phyloP scores from a whole-genome alignment of 805 yeast species.

The Candida koratica region DNA sequence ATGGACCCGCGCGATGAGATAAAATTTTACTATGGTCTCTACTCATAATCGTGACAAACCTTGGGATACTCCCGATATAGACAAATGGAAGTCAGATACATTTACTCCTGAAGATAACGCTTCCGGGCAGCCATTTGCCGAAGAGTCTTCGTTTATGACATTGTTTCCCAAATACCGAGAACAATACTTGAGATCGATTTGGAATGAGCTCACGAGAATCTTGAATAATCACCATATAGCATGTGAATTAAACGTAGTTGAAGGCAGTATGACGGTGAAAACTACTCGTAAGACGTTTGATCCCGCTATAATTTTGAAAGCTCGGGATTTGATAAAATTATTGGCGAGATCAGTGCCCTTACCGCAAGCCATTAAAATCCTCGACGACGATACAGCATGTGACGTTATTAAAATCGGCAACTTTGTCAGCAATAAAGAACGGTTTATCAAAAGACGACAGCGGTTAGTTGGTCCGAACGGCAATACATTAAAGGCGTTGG shows the following conservation, averaged over 20 bases:
- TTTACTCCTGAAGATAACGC: constrained; percentile 87
- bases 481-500: constrained; percentile 92
- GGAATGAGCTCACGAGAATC: constrained; percentile 89
- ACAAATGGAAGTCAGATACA: constrained; percentile 87
- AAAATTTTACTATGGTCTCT: constrained; percentile 61
- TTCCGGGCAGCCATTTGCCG: constrained; percentile 86
- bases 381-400: constrained; percentile 91
- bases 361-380: constrained; percentile 89
- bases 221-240: constrained; percentile 69
- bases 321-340: constrained; percentile 89
- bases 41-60: constrained; percentile 94
- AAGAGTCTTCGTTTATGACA: constrained; percentile 92
- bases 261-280: constrained; percentile 95
- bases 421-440: constrained; percentile 82
- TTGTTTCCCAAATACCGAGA: constrained; percentile 96
- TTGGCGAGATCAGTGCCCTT: constrained; percentile 95
- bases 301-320: constrained; percentile 89
- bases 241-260: constrained; percentile 86
- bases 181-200: constrained; percentile 76
- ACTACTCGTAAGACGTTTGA: constrained; percentile 95
- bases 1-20: constrained; percentile 12
- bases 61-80: constrained; percentile 94
- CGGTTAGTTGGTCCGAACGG: constrained; percentile 96
- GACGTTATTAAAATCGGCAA: constrained; percentile 95
- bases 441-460: constrained; percentile 94